Evolutionary conservation across 2,329 filamentous ascomycete genomes (phyloP).

Genomic region (Hysterium pulicare): DNA sequence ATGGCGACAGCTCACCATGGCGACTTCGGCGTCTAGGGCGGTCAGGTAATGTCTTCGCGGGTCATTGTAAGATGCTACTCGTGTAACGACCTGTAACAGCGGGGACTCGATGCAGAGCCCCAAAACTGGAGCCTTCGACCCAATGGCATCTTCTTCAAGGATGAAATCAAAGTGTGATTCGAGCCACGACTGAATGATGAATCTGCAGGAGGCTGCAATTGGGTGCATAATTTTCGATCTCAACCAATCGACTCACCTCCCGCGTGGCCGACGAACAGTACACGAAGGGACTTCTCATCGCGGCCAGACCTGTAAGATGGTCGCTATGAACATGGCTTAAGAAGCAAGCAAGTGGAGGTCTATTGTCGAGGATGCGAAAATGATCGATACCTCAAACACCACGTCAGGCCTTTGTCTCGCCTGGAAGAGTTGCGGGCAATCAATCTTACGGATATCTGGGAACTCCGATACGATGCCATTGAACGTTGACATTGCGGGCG

Average conservation of each 20-base stretch:
- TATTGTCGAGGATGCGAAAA: slow-evolving; percentile 60
- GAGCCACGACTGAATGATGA: slow-evolving; percentile 3
- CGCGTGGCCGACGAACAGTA: slow-evolving; percentile 85
- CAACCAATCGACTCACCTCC: slow-evolving; percentile 47
- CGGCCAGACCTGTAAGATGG: slow-evolving; percentile 78
- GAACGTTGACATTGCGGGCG: slow-evolving; percentile 68
- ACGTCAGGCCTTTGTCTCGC: too few species aligned
- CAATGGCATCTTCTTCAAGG: too few species aligned
- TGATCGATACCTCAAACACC: slow-evolving; percentile 85
- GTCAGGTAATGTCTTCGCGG: too few species aligned
- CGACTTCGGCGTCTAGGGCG: too few species aligned
- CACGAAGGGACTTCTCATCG: slow-evolving; percentile 73
- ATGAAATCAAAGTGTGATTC: too few species aligned
- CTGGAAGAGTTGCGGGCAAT: too few species aligned
- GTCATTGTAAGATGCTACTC: too few species aligned
- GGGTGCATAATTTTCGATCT: background rate
- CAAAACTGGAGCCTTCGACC: too few species aligned
- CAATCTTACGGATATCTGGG: background rate
- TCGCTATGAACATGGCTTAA: slow-evolving; percentile 92
- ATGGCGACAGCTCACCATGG: too few species aligned
- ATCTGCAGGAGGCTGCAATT: slow-evolving; percentile 1
- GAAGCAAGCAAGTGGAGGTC: slow-evolving; percentile 75
- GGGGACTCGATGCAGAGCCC: too few species aligned
- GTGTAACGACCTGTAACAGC: too few species aligned
- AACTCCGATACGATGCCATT: slow-evolving; percentile 57